Evolutionary conservation across 2,329 filamentous ascomycete genomes (phyloP).

Genomic region (Calonectria honghensis): DNA sequence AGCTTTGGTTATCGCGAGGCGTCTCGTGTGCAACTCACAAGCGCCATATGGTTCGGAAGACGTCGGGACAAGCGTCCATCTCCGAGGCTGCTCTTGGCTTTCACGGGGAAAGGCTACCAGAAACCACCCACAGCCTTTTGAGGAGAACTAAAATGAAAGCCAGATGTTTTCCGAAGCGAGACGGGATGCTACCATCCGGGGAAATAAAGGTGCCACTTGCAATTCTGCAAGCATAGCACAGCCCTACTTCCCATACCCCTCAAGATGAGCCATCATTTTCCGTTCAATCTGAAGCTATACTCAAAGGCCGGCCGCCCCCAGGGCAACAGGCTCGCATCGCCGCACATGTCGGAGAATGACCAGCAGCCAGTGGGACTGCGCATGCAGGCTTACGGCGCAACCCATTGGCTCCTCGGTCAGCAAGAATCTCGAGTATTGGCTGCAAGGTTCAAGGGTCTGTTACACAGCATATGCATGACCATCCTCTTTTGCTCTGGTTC

Average conservation of each 20-base stretch:
- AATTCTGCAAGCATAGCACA: not conserved
- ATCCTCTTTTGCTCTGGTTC: slow-evolving; percentile 28
- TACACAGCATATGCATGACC: slow-evolving; percentile 45
- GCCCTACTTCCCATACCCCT: slow-evolving; percentile 12
- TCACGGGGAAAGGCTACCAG: not conserved
- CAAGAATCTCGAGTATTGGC: slow-evolving; percentile 18
- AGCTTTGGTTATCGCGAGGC: slow-evolving; percentile 9
- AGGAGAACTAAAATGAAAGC: not conserved
- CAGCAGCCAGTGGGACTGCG: not conserved
- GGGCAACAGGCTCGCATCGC: slow-evolving; percentile 7
- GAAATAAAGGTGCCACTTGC: slow-evolving; percentile 7
- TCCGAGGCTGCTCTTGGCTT: not conserved
- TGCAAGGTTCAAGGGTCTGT: slow-evolving; percentile 33
- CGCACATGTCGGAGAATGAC: not conserved
- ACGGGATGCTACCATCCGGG: slow-evolving; percentile 19
- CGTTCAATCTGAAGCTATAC: slow-evolving; percentile 24
- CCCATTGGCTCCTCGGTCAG: slow-evolving; percentile 30
- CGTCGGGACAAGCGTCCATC: slow-evolving; percentile 3
- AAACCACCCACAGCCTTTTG: not conserved
- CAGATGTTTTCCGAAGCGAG: slow-evolving; percentile 11
- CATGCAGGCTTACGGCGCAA: slow-evolving; percentile 7
- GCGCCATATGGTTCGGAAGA: not conserved
- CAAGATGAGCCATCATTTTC: not conserved
- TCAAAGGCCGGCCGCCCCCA: slow-evolving; percentile 2
- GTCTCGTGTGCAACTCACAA: slow-evolving; percentile 22